phyloP scores from a whole-genome alignment of 768 basidiomycete genomes.

The Suillus plorans region DNA sequence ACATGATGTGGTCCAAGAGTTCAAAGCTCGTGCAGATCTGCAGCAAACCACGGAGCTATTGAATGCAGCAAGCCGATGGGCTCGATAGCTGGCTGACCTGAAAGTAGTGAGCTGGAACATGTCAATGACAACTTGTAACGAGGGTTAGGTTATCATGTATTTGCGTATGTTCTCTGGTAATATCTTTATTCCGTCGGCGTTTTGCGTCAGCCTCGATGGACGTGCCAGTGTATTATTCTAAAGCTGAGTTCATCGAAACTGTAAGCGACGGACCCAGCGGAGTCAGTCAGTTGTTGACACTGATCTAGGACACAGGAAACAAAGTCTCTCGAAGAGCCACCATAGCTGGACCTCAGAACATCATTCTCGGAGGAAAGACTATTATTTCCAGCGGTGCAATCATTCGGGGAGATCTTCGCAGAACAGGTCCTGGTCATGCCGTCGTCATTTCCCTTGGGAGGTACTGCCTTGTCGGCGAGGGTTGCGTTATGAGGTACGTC shows the following conservation, averaged over 20 bases:
- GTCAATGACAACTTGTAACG: neutral
- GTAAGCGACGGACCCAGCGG: slow-evolving; percentile 38
- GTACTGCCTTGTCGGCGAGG: slow-evolving; percentile 90
- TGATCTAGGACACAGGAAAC: slow-evolving; percentile 84
- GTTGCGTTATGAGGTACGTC: slow-evolving; percentile 78
- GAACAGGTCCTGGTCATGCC: slow-evolving; percentile 88
- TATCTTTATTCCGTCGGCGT: neutral
- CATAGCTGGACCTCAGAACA: slow-evolving; percentile 93
- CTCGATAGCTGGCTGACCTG: neutral
- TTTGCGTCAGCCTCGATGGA: slow-evolving; percentile 47
- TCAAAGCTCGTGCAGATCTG: neutral
- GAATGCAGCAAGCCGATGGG: neutral
- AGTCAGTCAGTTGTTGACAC: slow-evolving; percentile 8
- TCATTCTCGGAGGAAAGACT: slow-evolving; percentile 95
- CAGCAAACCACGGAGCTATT: neutral
- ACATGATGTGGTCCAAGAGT: neutral
- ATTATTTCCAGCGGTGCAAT: slow-evolving; percentile 90
- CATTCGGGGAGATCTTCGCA: slow-evolving; percentile 88
- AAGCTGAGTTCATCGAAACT: slow-evolving; percentile 87
- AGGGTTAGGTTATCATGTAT: neutral
- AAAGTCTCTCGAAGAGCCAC: slow-evolving; percentile 91
- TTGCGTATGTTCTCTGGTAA: neutral
- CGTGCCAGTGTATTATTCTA: slow-evolving; percentile 73
- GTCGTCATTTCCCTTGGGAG: slow-evolving; percentile 92
- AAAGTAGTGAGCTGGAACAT: neutral